Evolutionary conservation across 2,329 filamentous ascomycete genomes (phyloP), one percentile per base, ranked within the genome.

Genomic region (Thelonectria rubi): DNA sequence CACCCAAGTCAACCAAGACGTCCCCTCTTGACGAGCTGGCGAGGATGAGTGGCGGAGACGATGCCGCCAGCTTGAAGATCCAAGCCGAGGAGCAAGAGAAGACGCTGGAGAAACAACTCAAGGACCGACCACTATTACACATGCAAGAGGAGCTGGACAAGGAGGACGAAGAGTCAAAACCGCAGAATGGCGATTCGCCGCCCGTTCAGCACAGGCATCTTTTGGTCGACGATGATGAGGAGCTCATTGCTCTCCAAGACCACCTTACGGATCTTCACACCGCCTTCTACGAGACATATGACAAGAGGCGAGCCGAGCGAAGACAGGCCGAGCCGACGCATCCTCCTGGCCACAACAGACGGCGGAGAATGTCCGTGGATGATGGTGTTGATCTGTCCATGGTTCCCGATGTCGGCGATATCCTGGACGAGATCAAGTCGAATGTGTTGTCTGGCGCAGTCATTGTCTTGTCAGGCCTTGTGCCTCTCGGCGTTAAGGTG

Each of bases 91-190:
- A 95, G 71, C 94, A 98, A 75, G 92, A 95, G 71, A 92, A 94
- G 74, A 86, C 90, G 1, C 86, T 99, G 50, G 91, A 94, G 73
- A 92, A 93, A 63, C 95, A 99, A 77, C 84, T 98, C 17, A 92
- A 89, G 62, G 93, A 97, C 64, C 87, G 94, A 14, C 95, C 95
- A 0, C 79, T 99, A 26, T 80, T 97, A n/a, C 92, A 95, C 73
- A 91, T 97, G 79, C 95, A 99, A 76, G 91, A 97, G 71, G 85
- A 93, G 74, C 84, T 97, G 20, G 95, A 99, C 72, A 91, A 92
- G 69, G 91, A 93, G 71, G 88, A 92, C 42, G 73, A 76, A 50
- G 65, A 71, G 17, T 61, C 65, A 40, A 69, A 75, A 50, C 20
- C 63, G 2, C 72, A 75, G 34, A 56, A 63, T 6, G 68, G 68